phyloP scores from a whole-genome alignment of 2,329 filamentous ascomycete genomes.

The Colletotrichum noveboracense region DNA sequence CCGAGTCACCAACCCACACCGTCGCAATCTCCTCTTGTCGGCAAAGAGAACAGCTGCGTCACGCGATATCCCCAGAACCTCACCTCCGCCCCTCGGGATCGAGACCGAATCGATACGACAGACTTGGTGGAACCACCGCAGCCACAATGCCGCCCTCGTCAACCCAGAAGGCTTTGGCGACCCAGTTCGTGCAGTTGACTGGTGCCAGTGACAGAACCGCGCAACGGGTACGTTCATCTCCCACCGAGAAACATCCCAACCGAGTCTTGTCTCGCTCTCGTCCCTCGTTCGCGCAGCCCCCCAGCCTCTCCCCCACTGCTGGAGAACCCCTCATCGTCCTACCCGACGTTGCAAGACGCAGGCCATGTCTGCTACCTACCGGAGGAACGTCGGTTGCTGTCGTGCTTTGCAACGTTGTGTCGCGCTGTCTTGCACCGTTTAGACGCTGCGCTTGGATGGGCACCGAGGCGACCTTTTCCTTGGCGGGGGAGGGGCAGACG shows the following conservation, averaged over 20 bases:
- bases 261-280: background rate
- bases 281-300: background rate
- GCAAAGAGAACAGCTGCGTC: background rate
- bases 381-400: constrained; percentile 1
- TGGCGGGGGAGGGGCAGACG: background rate
- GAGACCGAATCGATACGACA: background rate
- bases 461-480: background rate
- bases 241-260: background rate
- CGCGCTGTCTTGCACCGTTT: background rate
- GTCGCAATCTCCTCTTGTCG: background rate
- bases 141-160: constrained; percentile 41
- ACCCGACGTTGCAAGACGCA: background rate
- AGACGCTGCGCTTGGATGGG: background rate
- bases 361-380: background rate
- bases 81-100: background rate
- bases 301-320: background rate
- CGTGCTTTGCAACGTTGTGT: background rate
- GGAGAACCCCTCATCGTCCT: background rate
- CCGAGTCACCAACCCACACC: background rate
- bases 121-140: background rate
- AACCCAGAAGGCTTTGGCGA: constrained; percentile 44
- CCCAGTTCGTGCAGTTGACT: constrained; percentile 48
- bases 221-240: constrained; percentile 44
- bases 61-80: background rate
- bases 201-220: constrained; percentile 49